Conservation (phyloP, 2,329 filamentous ascomycete genomes). For the Colletotrichum echinochloae region DNA sequence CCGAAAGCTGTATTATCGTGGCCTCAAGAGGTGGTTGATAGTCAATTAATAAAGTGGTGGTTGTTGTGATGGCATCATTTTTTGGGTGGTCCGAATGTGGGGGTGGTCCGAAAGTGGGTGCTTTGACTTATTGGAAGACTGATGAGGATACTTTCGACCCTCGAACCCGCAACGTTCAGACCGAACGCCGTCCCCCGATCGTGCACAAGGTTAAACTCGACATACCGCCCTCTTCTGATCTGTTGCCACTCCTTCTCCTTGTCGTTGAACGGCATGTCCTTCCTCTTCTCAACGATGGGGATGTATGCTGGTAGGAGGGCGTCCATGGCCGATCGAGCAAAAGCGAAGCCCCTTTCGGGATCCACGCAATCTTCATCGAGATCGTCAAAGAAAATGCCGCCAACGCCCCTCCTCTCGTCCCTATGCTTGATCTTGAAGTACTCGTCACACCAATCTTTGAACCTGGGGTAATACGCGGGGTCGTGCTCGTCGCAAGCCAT, state of each 20-base stretch:
- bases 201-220: slow-evolving; percentile 98
- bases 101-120: too few relatives aligned
- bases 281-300: slow-evolving; percentile 89
- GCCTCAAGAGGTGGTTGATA: too few relatives aligned
- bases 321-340: slow-evolving; percentile 83
- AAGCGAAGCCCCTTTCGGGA: slow-evolving; percentile 88
- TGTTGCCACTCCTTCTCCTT: slow-evolving; percentile 97
- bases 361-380: slow-evolving; percentile 87
- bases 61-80: too few relatives aligned
- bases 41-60: too few relatives aligned
- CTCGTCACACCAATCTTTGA: slow-evolving; percentile 98
- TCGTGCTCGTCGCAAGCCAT: slow-evolving; percentile 93
- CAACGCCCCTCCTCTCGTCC: slow-evolving; percentile 85
- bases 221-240: slow-evolving; percentile 88
- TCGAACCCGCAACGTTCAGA: slow-evolving; percentile 87
- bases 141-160: slow-evolving; percentile 97
- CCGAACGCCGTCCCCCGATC: slow-evolving; percentile 96
- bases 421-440: slow-evolving; percentile 97
- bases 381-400: slow-evolving; percentile 99
- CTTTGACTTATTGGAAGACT: slow-evolving; percentile 89
- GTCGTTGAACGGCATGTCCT: slow-evolving; percentile 88
- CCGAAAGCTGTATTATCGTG: too few relatives aligned
- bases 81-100: too few relatives aligned
- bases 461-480: slow-evolving; percentile 88
- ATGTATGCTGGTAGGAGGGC: slow-evolving; percentile 92